Conservation (phyloP, 108 stramenopile genomes). For the Phaeodactylum tricornutum region DNA sequence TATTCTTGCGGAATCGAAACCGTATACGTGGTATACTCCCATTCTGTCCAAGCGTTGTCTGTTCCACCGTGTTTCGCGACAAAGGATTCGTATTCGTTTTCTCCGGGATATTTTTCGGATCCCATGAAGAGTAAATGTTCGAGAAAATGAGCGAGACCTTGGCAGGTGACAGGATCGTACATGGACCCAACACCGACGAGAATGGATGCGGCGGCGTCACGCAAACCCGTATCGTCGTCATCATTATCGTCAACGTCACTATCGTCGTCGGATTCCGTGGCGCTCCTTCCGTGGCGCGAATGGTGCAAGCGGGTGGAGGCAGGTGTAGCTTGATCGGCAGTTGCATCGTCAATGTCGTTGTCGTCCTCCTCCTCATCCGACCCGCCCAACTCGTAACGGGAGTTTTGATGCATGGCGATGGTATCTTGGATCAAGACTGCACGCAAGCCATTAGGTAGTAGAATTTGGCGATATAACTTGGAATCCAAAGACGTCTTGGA, state of each 20-base stretch:
- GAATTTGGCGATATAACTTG: slow-evolving; percentile 75
- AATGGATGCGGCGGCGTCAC: slow-evolving; percentile 88
- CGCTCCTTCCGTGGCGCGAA: slow-evolving; percentile 10
- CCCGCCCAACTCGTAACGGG: slow-evolving; percentile 13
- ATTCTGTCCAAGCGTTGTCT: slow-evolving; percentile 94
- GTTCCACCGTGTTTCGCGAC: slow-evolving; percentile 83
- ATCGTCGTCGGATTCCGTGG: slow-evolving; percentile 26
- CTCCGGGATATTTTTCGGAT: slow-evolving; percentile 82
- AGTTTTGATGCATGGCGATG: slow-evolving; percentile 57
- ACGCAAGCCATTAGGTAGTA: slow-evolving; percentile 71
- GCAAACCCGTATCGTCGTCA: slow-evolving; percentile 31
- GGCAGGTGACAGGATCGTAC: slow-evolving; percentile 81
- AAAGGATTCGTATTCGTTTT: slow-evolving; percentile 79
- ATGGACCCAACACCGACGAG: slow-evolving; percentile 87
- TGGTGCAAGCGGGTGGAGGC: too few relatives aligned
- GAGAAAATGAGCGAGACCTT: slow-evolving; percentile 89
- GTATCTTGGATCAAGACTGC: slow-evolving; percentile 71
- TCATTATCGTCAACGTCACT: slow-evolving; percentile 18
- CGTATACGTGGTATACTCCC: slow-evolving; percentile 88
- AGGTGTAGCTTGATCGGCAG: slow-evolving; percentile 12
- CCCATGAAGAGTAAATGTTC: slow-evolving; percentile 97
- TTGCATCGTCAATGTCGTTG: slow-evolving; percentile 27
- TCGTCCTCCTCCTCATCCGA: slow-evolving; percentile 28
- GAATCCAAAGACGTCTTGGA: slow-evolving; percentile 35
- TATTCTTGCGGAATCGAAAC: slow-evolving; percentile 85